Evolutionary conservation across 2,329 filamentous ascomycete genomes (phyloP), one percentile per base, ranked within the genome.

Genomic region (Stachybotrys echinatus): DNA sequence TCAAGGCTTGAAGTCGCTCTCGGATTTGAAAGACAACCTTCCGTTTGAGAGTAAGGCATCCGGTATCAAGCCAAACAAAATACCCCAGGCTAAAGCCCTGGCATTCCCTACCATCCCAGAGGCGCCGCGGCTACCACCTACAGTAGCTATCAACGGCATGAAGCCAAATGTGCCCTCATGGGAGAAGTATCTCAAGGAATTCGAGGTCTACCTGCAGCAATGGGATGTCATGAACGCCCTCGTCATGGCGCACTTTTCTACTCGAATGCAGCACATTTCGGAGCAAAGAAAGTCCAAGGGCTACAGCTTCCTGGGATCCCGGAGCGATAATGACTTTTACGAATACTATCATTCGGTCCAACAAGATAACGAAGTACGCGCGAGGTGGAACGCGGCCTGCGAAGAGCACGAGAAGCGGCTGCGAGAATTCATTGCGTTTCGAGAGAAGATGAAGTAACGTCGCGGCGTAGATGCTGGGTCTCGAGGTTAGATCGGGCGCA

Each of bases 341-440:
- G 75, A 79, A 49, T 90, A 90, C 61, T 64, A 81, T 51, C 69
- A 69, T 37, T 81, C 79, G 62, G 67, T 86, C 49, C 76, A 79
- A 55, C 80, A 88, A 64, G 87, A 91, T 60, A 77, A 82, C 54
- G 71, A 73, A 45, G 79, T 88, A 5, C 73, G 83, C 50, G 73
- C 74, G 58, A 75, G 77, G 50, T 89, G 87, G 84, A 68, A 68
- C 23, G 64, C 75, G 8, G 80, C 80, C 7, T 81, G 78, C 52
- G 76, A 81, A 42, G 75, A 75, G 52, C 87, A 91, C 60, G 75
- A 80, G 50, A 65, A 73, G 50, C 76, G 77, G 10, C 69, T 89
- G 50, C 71, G 75, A 55, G 77, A 81, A 55, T 87, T 84, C 59
- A 71, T 77, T 65, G 73, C 63, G 23, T 71, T 72, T 52, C 66